Percentiles rank a stretch among this genome's conserved stretches.
phyloP scores from a whole-genome alignment of 2,329 filamentous ascomycete species.

The Cladorrhinum sp. region DNA sequence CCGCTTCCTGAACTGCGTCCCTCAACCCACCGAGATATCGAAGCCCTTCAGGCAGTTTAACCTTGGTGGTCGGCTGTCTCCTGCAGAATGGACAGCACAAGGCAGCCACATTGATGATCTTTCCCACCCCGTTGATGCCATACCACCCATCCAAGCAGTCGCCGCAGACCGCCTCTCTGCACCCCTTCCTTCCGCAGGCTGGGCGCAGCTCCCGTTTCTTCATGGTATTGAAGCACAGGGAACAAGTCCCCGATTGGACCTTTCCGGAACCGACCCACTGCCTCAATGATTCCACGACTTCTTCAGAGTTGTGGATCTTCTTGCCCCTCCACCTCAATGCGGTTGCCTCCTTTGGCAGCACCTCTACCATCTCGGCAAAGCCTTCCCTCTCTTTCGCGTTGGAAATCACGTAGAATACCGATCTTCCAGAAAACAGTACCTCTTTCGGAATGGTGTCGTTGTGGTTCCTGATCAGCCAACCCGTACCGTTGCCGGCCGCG shows the following conservation, averaged over 20 bases:
- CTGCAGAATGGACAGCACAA: conserved; percentile 51
- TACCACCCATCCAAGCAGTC: conserved; percentile 44
- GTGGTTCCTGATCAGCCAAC: conserved; percentile 45
- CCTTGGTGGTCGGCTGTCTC: conserved; percentile 38
- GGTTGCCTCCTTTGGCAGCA: conserved; percentile 13
- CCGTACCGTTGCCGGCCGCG: conserved; percentile 39
- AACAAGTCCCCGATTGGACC: conserved; percentile 40
- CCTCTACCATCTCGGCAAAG: conserved; percentile 36
- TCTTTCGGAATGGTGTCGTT: conserved; percentile 31
- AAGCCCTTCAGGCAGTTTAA: conserved; percentile 34
- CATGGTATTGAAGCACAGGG: conserved; percentile 43
- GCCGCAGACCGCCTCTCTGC: conserved; percentile 42
- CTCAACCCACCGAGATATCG: conserved; percentile 38
- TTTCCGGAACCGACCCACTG: conserved; percentile 38
- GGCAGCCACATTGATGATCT: conserved; percentile 53
- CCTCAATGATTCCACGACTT: conserved; percentile 35
- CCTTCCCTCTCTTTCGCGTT: conserved; percentile 30
- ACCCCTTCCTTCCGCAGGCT: conserved; percentile 44
- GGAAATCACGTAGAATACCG: conserved; percentile 39
- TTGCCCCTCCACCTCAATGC: conserved; percentile 39
- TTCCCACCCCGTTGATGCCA: conserved; percentile 42
- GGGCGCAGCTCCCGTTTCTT: conserved; percentile 37
- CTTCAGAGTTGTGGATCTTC: conserved; percentile 39
- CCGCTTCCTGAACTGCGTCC: conserved; percentile 39
- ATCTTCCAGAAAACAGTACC: conserved; percentile 37